Conservation (phyloP, 768 basidiomycete species). For the Boletus reticuloceps region DNA sequence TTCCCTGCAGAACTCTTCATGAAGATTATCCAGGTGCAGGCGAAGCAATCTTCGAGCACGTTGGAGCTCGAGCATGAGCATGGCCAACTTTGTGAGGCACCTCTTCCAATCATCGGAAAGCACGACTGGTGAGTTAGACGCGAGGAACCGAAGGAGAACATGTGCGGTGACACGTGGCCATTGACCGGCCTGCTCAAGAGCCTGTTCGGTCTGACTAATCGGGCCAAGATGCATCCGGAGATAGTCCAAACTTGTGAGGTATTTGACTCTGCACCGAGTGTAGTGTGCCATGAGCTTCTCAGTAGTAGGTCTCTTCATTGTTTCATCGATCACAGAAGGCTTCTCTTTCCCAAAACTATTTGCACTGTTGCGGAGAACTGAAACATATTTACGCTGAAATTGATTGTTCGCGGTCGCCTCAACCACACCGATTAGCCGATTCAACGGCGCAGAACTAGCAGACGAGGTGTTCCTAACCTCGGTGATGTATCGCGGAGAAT, state of each 20-base stretch:
- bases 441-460: background rate
- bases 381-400: conserved; percentile 10
- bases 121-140: conserved; percentile 17
- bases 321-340: background rate
- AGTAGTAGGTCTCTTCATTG: background rate
- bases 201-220: conserved; percentile 12
- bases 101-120: conserved; percentile 31
- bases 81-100: conserved; percentile 28
- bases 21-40: conserved; percentile 17
- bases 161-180: conserved; percentile 39
- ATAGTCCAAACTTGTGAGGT: background rate
- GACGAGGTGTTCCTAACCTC: background rate
- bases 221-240: conserved; percentile 14
- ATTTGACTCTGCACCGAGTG: conserved; percentile 2
- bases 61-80: conserved; percentile 33
- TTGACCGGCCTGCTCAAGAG: conserved; percentile 22
- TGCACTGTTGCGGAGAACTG: conserved; percentile 6
- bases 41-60: conserved; percentile 36
- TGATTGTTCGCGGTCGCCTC: conserved; percentile 3
- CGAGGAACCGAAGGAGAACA: conserved; percentile 30
- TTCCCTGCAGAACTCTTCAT: conserved; percentile 33
- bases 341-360: conserved; percentile 5
- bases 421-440: conserved; percentile 2
- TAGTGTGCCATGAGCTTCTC: conserved; percentile 12
- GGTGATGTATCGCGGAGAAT: background rate